These are phyloP conservation scores for Forsythia viridissima DNA, from an alignment of 257 asterid species.

Conservation along the genomic window DNA sequence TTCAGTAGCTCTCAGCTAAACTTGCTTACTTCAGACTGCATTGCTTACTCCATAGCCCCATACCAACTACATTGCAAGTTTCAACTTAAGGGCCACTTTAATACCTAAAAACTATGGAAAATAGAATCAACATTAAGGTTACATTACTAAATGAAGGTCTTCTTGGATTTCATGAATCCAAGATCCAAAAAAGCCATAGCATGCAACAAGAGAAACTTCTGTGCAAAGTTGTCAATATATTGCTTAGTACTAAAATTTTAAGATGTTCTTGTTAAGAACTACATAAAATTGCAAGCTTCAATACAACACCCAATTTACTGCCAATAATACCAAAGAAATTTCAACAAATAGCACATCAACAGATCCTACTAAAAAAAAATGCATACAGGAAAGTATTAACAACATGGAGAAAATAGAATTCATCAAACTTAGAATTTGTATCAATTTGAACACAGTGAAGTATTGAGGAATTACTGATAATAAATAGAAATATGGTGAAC, in stretches of 20 bases:
- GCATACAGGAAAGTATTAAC: not conserved
- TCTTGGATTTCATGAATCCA: not conserved
- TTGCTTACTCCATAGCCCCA: not conserved
- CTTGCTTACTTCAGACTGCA: not conserved
- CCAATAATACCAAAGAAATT: too few relatives aligned
- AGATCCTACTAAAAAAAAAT: not conserved
- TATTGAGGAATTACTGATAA: constrained; percentile 41
- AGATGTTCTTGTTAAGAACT: not conserved
- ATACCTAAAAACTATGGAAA: too few relatives aligned
- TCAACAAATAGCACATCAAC: not conserved
- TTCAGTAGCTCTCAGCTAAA: too few relatives aligned
- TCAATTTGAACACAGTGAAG: not conserved
- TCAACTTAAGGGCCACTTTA: not conserved
- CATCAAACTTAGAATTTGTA: not conserved
- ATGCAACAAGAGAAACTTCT: not conserved
- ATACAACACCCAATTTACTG: too few relatives aligned
- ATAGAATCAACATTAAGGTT: not conserved
- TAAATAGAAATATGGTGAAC: constrained; percentile 39
- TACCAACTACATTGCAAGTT: not conserved
- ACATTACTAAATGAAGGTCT: not conserved
- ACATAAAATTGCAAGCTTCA: not conserved
- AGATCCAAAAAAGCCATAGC: too few relatives aligned
- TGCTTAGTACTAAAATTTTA: not conserved
- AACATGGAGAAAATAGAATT: not conserved
- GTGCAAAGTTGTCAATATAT: not conserved